phyloP scores from a whole-genome alignment of 176 grass and related monocot genomes.

The Zea luxurians region DNA sequence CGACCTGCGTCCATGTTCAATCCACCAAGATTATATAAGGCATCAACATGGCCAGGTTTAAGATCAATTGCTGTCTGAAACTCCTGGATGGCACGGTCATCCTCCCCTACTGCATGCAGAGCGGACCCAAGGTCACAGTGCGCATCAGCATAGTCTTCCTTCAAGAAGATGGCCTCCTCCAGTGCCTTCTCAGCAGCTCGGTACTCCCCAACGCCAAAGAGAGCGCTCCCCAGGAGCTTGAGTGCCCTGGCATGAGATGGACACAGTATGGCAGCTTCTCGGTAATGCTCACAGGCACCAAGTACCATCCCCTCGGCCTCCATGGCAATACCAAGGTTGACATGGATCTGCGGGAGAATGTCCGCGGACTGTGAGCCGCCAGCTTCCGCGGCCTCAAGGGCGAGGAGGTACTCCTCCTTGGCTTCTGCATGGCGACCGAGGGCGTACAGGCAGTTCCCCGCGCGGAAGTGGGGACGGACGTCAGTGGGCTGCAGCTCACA shows the following conservation, averaged over 20 bases:
- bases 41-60: slow-evolving; percentile 89
- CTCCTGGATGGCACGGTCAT: slow-evolving; percentile 81
- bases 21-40: slow-evolving; percentile 91
- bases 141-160: slow-evolving; percentile 85
- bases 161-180: slow-evolving; percentile 87
- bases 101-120: slow-evolving; percentile 79
- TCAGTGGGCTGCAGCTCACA: slow-evolving; percentile 85
- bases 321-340: slow-evolving; percentile 95
- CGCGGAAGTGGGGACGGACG: slow-evolving; percentile 83
- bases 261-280: slow-evolving; percentile 86
- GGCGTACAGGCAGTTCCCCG: slow-evolving; percentile 77
- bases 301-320: slow-evolving; percentile 93
- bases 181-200: slow-evolving; percentile 82
- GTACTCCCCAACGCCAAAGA: slow-evolving; percentile 93
- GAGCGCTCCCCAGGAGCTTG: slow-evolving; percentile 91
- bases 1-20: slow-evolving; percentile 79
- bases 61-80: slow-evolving; percentile 99
- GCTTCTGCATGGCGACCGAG: slow-evolving; percentile 84
- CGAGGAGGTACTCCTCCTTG: slow-evolving; percentile 87
- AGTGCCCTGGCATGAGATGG: slow-evolving; percentile 82
- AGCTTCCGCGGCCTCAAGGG: slow-evolving; percentile 83
- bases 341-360: slow-evolving; percentile 97
- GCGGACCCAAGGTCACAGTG: slow-evolving; percentile 93
- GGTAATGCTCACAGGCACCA: slow-evolving; percentile 95
- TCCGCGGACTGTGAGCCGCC: slow-evolving; percentile 65